A percentile compares a stretch with the other conserved stretches of the same genome.
These are phyloP conservation scores for Colletotrichum noveboracense DNA, from an alignment of 2,329 filamentous ascomycete genomes.

Conservation along the genomic window DNA sequence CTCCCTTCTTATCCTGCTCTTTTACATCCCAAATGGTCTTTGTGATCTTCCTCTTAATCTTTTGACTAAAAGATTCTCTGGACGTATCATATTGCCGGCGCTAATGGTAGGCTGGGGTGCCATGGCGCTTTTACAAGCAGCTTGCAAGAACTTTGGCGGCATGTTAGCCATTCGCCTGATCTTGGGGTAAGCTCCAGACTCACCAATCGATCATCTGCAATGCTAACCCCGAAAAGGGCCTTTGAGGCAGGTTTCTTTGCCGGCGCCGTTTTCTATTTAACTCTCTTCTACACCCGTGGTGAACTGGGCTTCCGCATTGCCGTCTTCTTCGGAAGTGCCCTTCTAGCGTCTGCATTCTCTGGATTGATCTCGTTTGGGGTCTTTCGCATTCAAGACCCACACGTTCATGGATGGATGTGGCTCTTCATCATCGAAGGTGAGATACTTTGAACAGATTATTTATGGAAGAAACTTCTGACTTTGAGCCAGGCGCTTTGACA, in stretches of 20 bases:
- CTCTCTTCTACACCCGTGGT: slow-evolving; percentile 54
- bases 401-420: slow-evolving; percentile 1
- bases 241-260: slow-evolving; percentile 62
- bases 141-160: slow-evolving; percentile 48
- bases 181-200: slow-evolving; percentile 29
- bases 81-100: slow-evolving; percentile 30
- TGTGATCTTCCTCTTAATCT: slow-evolving; percentile 55
- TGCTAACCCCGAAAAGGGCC: slow-evolving; percentile 22
- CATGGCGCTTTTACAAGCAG: slow-evolving; percentile 41
- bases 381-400: neutral
- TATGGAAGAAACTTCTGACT: neutral
- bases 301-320: slow-evolving; percentile 45
- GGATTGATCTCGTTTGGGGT: slow-evolving; percentile 3
- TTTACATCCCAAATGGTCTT: slow-evolving; percentile 56
- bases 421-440: neutral
- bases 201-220: neutral
- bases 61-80: slow-evolving; percentile 50
- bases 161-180: slow-evolving; percentile 56
- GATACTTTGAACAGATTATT: neutral
- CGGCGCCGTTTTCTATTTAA: slow-evolving; percentile 57
- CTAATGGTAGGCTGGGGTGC: slow-evolving; percentile 54
- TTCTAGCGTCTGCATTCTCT: neutral
- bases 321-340: neutral
- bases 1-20: slow-evolving; percentile 50
- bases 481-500: neutral